phyloP scores from a whole-genome alignment of 2,329 filamentous ascomycete genomes.

The Cladosporium cucumerinum region DNA sequence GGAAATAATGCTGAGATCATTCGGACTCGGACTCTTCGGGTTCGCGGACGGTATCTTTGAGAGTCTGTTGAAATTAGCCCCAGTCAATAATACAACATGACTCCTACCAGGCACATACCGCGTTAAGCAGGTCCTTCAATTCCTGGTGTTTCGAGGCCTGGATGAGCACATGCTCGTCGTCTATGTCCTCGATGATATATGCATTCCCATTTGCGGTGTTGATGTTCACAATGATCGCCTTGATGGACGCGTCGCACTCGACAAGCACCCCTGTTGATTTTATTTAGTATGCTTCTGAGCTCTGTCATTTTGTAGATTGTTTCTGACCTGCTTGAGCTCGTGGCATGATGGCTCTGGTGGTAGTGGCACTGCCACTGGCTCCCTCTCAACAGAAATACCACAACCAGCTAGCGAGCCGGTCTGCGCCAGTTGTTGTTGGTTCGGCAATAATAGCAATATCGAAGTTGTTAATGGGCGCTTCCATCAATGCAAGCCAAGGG shows the following conservation, averaged over 20 bases:
- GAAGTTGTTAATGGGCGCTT: background rate
- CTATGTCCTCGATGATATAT: slow-evolving; percentile 75
- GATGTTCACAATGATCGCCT: slow-evolving; percentile 77
- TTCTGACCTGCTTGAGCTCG: slow-evolving; percentile 14
- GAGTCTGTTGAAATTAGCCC: slow-evolving; percentile 24
- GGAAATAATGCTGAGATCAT: slow-evolving; percentile 19
- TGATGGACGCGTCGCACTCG: slow-evolving; percentile 82
- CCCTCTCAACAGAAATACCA: background rate
- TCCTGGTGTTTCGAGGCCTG: slow-evolving; percentile 68
- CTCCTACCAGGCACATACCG: slow-evolving; percentile 46
- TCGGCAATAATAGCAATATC: background rate
- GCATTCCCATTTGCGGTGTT: slow-evolving; percentile 64
- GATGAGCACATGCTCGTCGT: slow-evolving; percentile 71
- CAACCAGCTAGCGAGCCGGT: background rate
- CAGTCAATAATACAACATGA: background rate
- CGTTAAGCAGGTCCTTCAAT: slow-evolving; percentile 66
- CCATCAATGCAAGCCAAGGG: background rate
- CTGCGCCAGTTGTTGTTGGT: background rate
- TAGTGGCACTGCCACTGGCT: background rate
- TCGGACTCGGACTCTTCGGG: slow-evolving; percentile 38
- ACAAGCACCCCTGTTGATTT: slow-evolving; percentile 61
- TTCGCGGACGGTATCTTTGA: slow-evolving; percentile 38
- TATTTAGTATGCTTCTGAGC: background rate
- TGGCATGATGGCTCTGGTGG: background rate
- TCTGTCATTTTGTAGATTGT: background rate